Percentiles rank a stretch among this genome's conserved stretches.
Evolutionary conservation across 1,284 basidiomycete species (phyloP).

Genomic region (Sporisorium scitamineum): DNA sequence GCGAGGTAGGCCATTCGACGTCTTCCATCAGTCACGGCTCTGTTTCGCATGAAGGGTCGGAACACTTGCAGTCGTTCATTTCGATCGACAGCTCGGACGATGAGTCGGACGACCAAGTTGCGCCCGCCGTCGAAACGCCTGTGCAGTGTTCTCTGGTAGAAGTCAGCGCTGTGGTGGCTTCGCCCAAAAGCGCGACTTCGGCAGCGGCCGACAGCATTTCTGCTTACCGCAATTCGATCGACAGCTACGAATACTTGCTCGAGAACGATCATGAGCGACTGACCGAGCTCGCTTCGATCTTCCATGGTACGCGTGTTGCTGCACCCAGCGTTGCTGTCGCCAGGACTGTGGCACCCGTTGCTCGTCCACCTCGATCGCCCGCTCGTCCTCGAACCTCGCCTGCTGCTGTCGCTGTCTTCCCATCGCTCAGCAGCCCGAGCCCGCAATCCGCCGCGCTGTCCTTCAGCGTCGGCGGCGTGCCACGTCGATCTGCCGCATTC

Average conservation of each 20-base stretch:
- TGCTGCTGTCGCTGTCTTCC: not conserved
- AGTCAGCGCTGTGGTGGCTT: not conserved
- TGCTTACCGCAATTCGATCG: constrained; percentile 37
- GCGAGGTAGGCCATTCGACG: constrained; percentile 3
- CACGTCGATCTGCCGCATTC: constrained; percentile 32
- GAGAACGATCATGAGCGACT: constrained; percentile 25
- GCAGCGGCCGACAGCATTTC: constrained; percentile 17
- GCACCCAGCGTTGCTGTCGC: not conserved
- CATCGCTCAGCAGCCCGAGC: not conserved
- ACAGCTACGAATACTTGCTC: constrained; percentile 42
- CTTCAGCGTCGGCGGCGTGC: constrained; percentile 11
- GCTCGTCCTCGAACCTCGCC: constrained; percentile 22
- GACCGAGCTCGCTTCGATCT: constrained; percentile 38
- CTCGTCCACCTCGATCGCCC: constrained; percentile 7
- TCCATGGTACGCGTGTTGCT: constrained; percentile 5
- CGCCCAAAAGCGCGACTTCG: not conserved
- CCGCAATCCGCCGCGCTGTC: not conserved
- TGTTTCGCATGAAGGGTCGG: constrained; percentile 20
- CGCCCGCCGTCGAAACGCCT: not conserved
- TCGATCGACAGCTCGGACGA: constrained; percentile 54
- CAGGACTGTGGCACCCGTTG: constrained; percentile 1
- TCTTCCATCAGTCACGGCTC: constrained; percentile 22
- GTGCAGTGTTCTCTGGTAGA: not conserved
- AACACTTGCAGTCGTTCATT: constrained; percentile 43
- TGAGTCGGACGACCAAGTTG: constrained; percentile 19